Evolutionary conservation across 257 asterid genomes (phyloP).

Genomic region (Echites panduratus): DNA sequence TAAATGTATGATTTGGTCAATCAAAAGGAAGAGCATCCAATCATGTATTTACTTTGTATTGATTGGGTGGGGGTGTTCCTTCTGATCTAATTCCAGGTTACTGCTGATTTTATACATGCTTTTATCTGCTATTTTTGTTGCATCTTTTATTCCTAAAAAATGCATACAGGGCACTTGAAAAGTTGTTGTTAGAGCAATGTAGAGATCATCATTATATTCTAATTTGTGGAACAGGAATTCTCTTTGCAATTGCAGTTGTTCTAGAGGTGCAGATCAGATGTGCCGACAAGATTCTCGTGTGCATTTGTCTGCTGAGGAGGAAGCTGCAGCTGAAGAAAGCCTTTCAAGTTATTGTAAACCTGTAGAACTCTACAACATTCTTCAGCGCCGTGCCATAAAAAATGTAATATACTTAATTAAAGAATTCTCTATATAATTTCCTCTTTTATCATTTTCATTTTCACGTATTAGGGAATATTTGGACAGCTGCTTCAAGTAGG

Average conservation of each 20-base stretch:
- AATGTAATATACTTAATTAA: slow-evolving; percentile 41
- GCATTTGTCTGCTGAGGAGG: slow-evolving; percentile 85
- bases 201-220: slow-evolving; percentile 30
- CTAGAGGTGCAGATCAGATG: slow-evolving; percentile 79
- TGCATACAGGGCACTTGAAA: slow-evolving; percentile 23
- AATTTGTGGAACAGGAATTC: slow-evolving; percentile 52
- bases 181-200: slow-evolving; percentile 20
- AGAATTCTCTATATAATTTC: too few relatives aligned
- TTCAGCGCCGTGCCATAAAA: slow-evolving; percentile 80
- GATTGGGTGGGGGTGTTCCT: background rate
- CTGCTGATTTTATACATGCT: background rate
- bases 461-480: background rate
- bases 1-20: background rate
- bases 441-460: background rate
- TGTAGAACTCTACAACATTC: slow-evolving; percentile 85
- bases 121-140: slow-evolving; percentile 1
- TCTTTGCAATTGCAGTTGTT: slow-evolving; percentile 79
- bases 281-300: slow-evolving; percentile 87
- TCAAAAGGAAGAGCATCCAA: background rate
- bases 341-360: slow-evolving; percentile 93
- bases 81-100: background rate
- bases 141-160: slow-evolving; percentile 17
- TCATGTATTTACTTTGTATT: background rate
- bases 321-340: slow-evolving; percentile 92
- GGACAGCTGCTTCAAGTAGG: too few relatives aligned